phyloP scores from a whole-genome alignment of 108 stramenopile species.

The Poteriospumella lacustris region DNA sequence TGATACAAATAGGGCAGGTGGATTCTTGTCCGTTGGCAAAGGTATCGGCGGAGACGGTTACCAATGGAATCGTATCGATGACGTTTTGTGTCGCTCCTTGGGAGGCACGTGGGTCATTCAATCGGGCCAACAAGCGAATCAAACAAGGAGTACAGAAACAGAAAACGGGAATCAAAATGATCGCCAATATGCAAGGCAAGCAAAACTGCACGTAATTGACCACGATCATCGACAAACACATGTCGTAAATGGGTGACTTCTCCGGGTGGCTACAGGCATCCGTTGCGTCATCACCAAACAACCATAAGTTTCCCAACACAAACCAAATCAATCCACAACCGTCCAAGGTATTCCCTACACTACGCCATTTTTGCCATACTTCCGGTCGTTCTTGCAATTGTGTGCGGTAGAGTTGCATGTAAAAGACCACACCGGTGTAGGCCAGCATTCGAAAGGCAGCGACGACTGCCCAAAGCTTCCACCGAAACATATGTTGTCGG shows the following conservation, averaged over 20 bases:
- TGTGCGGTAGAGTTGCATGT: not conserved
- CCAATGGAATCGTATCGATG: conserved; percentile 1
- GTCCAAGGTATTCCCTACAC: conserved; percentile 34
- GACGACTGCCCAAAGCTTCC: conserved; percentile 45
- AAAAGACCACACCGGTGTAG: not conserved
- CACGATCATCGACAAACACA: conserved; percentile 53
- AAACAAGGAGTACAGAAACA: conserved; percentile 59
- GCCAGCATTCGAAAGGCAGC: conserved; percentile 37
- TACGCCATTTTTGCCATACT: not conserved
- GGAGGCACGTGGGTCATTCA: conserved; percentile 30
- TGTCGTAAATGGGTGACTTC: conserved; percentile 24
- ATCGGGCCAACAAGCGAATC: conserved; percentile 46
- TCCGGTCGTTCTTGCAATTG: not conserved
- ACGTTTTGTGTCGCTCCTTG: conserved; percentile 23
- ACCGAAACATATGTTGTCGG: conserved; percentile 26
- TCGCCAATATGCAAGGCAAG: conserved; percentile 52
- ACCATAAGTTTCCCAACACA: conserved; percentile 53
- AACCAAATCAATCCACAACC: conserved; percentile 50
- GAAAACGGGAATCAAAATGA: conserved; percentile 50
- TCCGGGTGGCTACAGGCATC: conserved; percentile 20
- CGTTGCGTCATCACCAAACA: conserved; percentile 33
- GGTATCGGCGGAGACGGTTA: not conserved
- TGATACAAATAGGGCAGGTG: conserved; percentile 30
- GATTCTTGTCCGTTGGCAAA: not conserved
- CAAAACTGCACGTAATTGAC: conserved; percentile 53